phyloP scores from a whole-genome alignment of 768 basidiomycete genomes.

The Scleroderma bovista region DNA sequence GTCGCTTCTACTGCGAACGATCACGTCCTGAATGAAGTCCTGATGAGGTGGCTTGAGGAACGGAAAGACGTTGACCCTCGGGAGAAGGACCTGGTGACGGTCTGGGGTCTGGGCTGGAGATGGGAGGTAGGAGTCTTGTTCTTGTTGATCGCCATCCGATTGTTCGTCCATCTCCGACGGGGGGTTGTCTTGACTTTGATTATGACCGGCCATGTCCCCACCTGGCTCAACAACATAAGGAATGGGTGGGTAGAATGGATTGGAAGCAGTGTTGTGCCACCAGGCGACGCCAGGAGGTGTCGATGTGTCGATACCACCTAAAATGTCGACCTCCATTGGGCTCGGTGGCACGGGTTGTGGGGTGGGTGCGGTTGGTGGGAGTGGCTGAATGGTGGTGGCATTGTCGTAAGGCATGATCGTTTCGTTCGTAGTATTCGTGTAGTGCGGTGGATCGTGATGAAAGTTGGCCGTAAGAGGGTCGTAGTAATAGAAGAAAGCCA shows the following conservation, averaged over 20 bases:
- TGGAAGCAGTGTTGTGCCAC: background rate
- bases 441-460: too few species aligned
- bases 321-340: background rate
- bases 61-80: background rate
- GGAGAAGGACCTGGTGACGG: too few species aligned
- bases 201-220: too few species aligned
- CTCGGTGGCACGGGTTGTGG: background rate
- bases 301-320: too few species aligned
- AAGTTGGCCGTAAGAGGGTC: too few species aligned
- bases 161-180: background rate
- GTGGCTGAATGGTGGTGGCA: too few species aligned
- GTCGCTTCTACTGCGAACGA: constrained; percentile 1
- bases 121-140: background rate
- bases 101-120: too few species aligned
- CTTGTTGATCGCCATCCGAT: background rate
- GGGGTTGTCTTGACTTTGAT: too few species aligned
- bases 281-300: background rate
- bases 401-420: too few species aligned
- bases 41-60: background rate
- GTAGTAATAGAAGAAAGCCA: too few species aligned
- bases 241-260: background rate
- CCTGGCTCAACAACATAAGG: background rate
- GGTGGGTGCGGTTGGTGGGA: too few species aligned
- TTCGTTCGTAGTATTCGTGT: too few species aligned
- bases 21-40: background rate